Evolutionary conservation across 2,329 filamentous ascomycete genomes (phyloP).

Genomic region (Fusarium brevicatenulatum): DNA sequence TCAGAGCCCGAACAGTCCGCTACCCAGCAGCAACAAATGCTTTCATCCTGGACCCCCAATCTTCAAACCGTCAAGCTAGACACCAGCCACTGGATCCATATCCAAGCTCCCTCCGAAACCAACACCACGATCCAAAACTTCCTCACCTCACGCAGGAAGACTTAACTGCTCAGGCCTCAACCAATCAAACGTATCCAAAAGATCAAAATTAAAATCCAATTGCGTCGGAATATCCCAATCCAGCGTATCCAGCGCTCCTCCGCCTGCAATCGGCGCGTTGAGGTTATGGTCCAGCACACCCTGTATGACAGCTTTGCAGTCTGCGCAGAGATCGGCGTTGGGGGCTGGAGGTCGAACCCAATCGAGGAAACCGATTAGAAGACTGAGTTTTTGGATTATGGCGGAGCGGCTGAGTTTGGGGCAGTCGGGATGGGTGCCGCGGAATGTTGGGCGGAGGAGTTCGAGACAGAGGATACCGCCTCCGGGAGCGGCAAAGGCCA

Average conservation of each 20-base stretch:
- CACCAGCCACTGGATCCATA: constrained; percentile 50
- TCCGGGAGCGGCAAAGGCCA: constrained; percentile 61
- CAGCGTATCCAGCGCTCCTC: constrained; percentile 40
- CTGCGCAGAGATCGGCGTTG: constrained; percentile 59
- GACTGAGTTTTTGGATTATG: constrained; percentile 62
- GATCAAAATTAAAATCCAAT: constrained; percentile 57
- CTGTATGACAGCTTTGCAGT: constrained; percentile 60
- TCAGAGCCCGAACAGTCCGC: constrained; percentile 17
- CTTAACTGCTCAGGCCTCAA: constrained; percentile 42
- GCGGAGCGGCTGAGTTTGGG: constrained; percentile 56
- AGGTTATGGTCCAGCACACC: constrained; percentile 61
- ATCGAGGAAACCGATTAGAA: constrained; percentile 61
- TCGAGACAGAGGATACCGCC: constrained; percentile 63
- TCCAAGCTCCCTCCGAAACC: constrained; percentile 43
- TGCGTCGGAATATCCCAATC: constrained; percentile 51
- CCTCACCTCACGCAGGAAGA: constrained; percentile 1
- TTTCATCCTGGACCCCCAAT: constrained; percentile 43
- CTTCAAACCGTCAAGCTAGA: constrained; percentile 51
- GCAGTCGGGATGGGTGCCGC: constrained; percentile 47
- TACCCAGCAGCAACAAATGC: constrained; percentile 43
- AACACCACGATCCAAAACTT: constrained; percentile 42
- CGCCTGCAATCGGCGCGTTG: constrained; percentile 49
- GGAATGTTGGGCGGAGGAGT: constrained; percentile 56
- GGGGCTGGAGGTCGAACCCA: constrained; percentile 61
- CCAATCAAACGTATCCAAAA: constrained; percentile 62